Conservation (phyloP, 2,329 filamentous ascomycete species). For the Aspergillus viridinutans region DNA sequence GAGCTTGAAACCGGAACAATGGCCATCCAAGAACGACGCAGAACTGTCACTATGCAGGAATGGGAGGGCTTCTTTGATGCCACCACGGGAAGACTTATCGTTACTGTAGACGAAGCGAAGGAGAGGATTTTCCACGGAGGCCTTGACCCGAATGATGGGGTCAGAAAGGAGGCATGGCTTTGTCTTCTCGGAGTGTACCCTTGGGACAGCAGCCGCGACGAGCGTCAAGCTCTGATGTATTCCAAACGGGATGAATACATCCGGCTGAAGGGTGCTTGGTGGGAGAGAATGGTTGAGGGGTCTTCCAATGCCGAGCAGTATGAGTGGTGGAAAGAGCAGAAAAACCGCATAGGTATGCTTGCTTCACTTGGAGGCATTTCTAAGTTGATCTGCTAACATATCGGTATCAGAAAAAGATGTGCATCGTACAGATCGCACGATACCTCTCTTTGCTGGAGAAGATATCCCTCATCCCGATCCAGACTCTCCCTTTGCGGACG, state of each 20-base stretch:
- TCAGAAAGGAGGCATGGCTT: conserved; percentile 93
- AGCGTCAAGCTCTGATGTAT: conserved; percentile 76
- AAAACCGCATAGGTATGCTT: conserved; percentile 77
- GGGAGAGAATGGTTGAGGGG: conserved; percentile 85
- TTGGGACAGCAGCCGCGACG: conserved; percentile 85
- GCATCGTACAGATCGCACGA: conserved; percentile 89
- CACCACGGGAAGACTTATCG: conserved; percentile 65
- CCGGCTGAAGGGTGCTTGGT: conserved; percentile 89
- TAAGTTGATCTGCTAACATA: conserved; percentile 25
- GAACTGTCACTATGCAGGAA: conserved; percentile 72
- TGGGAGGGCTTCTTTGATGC: conserved; percentile 89
- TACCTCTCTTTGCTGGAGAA: conserved; percentile 93
- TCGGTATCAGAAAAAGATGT: conserved; percentile 84
- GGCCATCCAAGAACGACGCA: conserved; percentile 71
- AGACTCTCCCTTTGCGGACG: conserved; percentile 86
- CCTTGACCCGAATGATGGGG: conserved; percentile 80
- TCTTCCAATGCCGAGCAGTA: conserved; percentile 74
- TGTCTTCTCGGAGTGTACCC: conserved; percentile 88
- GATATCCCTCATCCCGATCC: conserved; percentile 96
- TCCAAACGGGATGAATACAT: conserved; percentile 91
- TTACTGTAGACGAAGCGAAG: conserved; percentile 90
- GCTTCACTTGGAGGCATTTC: background rate
- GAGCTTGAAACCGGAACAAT: conserved; percentile 71
- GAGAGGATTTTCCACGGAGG: conserved; percentile 97
- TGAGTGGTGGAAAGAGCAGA: conserved; percentile 97